Base-by-base conservation (phyloP, 805 yeast species). In the Yamadazyma phyllophila region DNA sequence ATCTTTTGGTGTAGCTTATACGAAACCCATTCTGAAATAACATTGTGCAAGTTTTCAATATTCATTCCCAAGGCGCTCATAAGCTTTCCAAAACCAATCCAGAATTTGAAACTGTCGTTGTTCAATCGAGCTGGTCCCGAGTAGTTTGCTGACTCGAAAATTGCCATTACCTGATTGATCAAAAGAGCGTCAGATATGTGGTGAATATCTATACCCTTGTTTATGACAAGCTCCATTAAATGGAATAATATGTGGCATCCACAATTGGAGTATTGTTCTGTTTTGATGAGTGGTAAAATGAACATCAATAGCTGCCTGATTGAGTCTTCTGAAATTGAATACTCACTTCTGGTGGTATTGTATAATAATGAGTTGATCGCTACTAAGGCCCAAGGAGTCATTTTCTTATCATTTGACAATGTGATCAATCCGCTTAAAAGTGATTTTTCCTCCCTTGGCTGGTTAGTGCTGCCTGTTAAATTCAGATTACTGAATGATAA, bases 111-210 rank as follows among this genome's bases (percentile, higher is more conserved):
- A 3, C 85, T 65, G 39, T 74, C 78, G 36, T 74, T 64, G 39
- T 74, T 67, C 1, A 82, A 43, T 1, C 50, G 17, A 1, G 62
- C 56, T 2, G 94, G 92, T 0, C 92, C 92, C 58, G 76, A 78
- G 0, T 82, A 65, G 37, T 79, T 84, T 0, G 86, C 65, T 5
- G 77, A 57, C 31, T 82, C 85, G 39, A 77, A 62, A 1, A 81
- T 43, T 26, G 75, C 76, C 35, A 74, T 76, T 27, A 82, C 59
- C 49, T 77, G 78, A 36, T 69, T 76, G 3, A 65, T 45, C 7
- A 81, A 53, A 0, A 77, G 59, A 7, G 59, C 58, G 43, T 81
- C 85, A 2, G 38, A 13, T 7, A 12, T 6, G 13, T 9, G 12
- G n/a, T 16, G n/a, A 4, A 33, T 8, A 17, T 45, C 45, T 9